Evolutionary conservation across 2,329 filamentous ascomycete genomes (phyloP).

Genomic region (Chaetomium sp.): DNA sequence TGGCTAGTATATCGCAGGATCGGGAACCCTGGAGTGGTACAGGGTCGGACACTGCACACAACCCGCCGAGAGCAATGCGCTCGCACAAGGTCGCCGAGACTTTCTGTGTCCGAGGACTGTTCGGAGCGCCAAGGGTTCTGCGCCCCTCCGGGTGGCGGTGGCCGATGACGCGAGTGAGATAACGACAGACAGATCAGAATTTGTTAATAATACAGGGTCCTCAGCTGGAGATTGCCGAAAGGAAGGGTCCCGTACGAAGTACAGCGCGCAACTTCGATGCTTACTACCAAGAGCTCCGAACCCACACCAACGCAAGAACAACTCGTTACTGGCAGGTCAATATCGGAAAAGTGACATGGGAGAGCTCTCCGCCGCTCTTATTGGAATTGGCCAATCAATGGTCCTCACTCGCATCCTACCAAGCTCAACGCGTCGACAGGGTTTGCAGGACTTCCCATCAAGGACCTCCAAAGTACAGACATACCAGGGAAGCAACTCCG

Average conservation of each 20-base stretch:
- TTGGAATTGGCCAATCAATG: constrained; percentile 9
- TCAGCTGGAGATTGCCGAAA: background rate
- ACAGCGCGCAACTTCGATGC: background rate
- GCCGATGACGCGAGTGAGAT: constrained; percentile 4
- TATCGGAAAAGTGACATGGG: background rate
- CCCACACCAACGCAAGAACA: background rate
- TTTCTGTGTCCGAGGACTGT: background rate
- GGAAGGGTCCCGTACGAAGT: too few species aligned
- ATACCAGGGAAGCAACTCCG: background rate
- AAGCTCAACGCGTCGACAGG: constrained; percentile 1
- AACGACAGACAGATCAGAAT: too few species aligned
- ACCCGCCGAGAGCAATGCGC: background rate
- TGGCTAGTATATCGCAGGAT: constrained; percentile 22
- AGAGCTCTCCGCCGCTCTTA: background rate
- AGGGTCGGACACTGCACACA: background rate
- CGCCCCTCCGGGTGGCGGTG: constrained; percentile 5
- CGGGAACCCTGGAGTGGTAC: background rate
- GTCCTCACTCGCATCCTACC: background rate
- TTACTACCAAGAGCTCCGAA: background rate
- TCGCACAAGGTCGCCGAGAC: background rate
- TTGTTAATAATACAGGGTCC: background rate
- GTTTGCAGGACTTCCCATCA: background rate
- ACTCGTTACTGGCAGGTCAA: background rate
- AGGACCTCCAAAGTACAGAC: background rate
- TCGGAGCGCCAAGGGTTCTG: background rate